Base-by-base conservation (phyloP, 2,329 filamentous ascomycete genomes). In the Onygenales sp. region DNA sequence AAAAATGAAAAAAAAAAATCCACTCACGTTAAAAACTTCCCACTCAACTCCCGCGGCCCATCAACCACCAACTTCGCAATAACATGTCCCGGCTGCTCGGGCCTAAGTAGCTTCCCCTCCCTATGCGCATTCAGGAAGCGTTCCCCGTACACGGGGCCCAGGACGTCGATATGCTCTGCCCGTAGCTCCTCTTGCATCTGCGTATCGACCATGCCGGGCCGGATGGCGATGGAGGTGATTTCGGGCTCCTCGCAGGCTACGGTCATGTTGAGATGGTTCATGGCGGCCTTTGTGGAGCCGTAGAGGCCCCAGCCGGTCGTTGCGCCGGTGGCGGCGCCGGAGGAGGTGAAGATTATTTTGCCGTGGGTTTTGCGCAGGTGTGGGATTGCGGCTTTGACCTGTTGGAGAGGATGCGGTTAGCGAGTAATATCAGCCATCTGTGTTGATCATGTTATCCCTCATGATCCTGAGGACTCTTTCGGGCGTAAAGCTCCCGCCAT, bases 111-210 rank as follows among this genome's bases (percentile, higher is more conserved):
- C 49, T 79, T 80, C 11, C 90, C 90, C 5, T 80, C 77, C 58
- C 83, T 78, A 65, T 90, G 85, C 13, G 87, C 77, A 1, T 80
- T 75, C 10, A 81, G 75, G 62, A 97, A 97, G 61, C 80, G 83
- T 14, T 74, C 69, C 27, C 75, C 74, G 59, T 84, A 79, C 51
- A 76, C 75, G 17, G 71, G 70, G 7, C 56, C 56, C 32, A 59
- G 51, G 7, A 54, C 52, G 58, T 81, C 78, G 78, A 88, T 82
- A 13, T 70, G 71, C 32, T 72, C 75, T 46, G 90, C 84, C 49
- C 93, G 77, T 54, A 98, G 80, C 54, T 86, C 80, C n/a, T 78
- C 78, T 67, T 95, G 91, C 91, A 96, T 96, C 50, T 85, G 85
- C 0, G 91, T 96, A 64, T 95, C 87, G 6, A 94, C 86, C 45